These are phyloP conservation scores for Striga hermonthica DNA, from an alignment of 305 asterid genomes.

Conservation along the genomic window DNA sequence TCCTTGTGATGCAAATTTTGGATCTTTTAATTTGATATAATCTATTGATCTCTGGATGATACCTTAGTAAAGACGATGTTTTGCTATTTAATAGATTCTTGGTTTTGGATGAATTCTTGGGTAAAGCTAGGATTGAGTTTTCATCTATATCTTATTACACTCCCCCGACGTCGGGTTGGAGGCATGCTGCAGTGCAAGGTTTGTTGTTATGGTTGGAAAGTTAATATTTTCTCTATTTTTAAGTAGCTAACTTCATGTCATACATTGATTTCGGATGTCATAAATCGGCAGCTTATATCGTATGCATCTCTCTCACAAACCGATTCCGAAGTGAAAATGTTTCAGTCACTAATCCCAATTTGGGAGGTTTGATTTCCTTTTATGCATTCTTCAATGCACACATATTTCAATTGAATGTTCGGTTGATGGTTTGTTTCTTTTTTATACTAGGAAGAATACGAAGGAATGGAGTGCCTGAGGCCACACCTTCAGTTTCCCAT, in stretches of 20 bases:
- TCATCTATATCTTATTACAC: conserved; percentile 19
- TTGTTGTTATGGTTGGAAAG: conserved; percentile 12
- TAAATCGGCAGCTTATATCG: conserved; percentile 65
- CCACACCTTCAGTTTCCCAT: conserved; percentile 49
- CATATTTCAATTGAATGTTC: conserved; percentile 26
- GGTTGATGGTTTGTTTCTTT: conserved; percentile 32
- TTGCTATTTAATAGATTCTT: too few relatives aligned
- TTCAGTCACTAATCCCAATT: conserved; percentile 89
- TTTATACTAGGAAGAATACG: conserved; percentile 64
- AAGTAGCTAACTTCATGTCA: conserved; percentile 16
- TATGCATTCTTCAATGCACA: conserved; percentile 17
- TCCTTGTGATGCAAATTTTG: too few relatives aligned
- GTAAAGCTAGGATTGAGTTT: too few relatives aligned
- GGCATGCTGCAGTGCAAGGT: conserved; percentile 14
- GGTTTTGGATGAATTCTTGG: too few relatives aligned
- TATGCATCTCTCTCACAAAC: conserved; percentile 72
- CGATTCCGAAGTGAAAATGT: conserved; percentile 69
- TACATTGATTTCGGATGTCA: conserved; percentile 55
- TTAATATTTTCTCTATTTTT: conserved; percentile 13
- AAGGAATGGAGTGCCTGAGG: conserved; percentile 63
- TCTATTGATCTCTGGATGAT: too few relatives aligned
- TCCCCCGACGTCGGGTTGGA: conserved; percentile 49
- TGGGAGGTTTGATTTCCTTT: conserved; percentile 79
- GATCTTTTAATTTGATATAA: too few relatives aligned
- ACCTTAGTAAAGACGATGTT: too few relatives aligned